These are phyloP conservation scores for Phytophthora constricta DNA, from an alignment of 352 stramenopile genomes.

Conservation along the genomic window DNA sequence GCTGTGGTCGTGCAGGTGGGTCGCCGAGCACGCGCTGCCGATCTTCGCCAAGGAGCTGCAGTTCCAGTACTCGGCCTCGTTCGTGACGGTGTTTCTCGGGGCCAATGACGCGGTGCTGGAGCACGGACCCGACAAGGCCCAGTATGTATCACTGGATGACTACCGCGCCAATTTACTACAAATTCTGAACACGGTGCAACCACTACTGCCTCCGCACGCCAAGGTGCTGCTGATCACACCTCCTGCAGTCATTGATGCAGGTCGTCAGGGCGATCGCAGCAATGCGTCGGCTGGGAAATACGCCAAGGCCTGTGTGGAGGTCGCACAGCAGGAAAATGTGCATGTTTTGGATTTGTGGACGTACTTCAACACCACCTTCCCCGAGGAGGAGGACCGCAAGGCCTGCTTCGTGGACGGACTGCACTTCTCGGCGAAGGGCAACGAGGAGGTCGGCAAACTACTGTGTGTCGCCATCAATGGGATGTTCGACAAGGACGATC, in stretches of 20 bases:
- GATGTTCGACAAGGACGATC: conserved; percentile 36
- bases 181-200: conserved; percentile 36
- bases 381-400: conserved; percentile 37
- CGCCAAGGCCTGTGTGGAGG: conserved; percentile 49
- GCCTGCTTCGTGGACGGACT: conserved; percentile 54
- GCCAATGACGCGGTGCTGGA: conserved; percentile 67
- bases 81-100: conserved; percentile 64
- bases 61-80: conserved; percentile 33
- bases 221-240: conserved; percentile 46
- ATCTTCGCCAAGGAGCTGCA: conserved; percentile 44
- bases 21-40: conserved; percentile 40
- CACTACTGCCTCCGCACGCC: conserved; percentile 27
- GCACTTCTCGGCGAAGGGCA: conserved; percentile 61
- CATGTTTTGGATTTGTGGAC: conserved; percentile 59
- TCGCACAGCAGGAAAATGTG: conserved; percentile 43
- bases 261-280: conserved; percentile 45
- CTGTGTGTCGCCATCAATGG: conserved; percentile 36
- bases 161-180: conserved; percentile 53
- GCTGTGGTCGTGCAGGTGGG: conserved; percentile 33
- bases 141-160: conserved; percentile 55
- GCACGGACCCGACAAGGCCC: conserved; percentile 36
- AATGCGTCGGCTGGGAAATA: conserved; percentile 55
- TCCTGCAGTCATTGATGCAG: conserved; percentile 48
- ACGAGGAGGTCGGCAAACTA: conserved; percentile 41
- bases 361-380: conserved; percentile 52